A percentile compares a stretch with the other conserved stretches of the same genome.
Conservation (phyloP, 169 alveolate species). For the Eimeria maxima region DNA sequence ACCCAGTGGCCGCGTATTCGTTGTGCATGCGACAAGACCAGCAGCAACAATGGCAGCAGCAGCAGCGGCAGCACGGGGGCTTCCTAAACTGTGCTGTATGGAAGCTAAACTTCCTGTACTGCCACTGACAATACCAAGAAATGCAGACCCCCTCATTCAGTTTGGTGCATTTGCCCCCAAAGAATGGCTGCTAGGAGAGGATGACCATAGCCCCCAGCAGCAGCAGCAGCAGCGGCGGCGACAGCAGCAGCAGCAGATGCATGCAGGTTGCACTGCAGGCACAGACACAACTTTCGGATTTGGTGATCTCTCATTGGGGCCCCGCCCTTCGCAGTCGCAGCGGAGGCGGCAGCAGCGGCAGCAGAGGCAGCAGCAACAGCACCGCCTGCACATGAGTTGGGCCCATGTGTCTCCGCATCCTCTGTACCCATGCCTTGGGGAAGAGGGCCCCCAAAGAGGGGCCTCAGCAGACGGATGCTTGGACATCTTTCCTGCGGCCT, state of each 20-base stretch:
- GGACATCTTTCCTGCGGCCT: background rate
- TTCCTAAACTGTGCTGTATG: background rate
- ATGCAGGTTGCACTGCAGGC: background rate
- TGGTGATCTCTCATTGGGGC: background rate
- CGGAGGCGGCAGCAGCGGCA: conserved; percentile 73
- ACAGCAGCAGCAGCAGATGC: conserved; percentile 24
- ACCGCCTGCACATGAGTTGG: conserved; percentile 52
- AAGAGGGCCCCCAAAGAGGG: conserved; percentile 49
- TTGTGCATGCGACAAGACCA: background rate
- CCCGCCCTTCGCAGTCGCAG: conserved; percentile 65
- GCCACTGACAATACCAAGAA: background rate
- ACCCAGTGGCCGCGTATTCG: conserved; percentile 57
- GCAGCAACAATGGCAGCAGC: conserved; percentile 1
- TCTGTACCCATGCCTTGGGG: conserved; percentile 18
- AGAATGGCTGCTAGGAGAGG: conserved; percentile 67
- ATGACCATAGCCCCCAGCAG: conserved; percentile 2
- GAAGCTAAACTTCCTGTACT: conserved; percentile 36
- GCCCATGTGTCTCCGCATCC: conserved; percentile 47
- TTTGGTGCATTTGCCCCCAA: conserved; percentile 58
- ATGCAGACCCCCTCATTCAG: conserved; percentile 28
- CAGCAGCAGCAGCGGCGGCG: conserved; percentile 43
- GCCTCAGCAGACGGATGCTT: background rate
- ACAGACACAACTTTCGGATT: background rate
- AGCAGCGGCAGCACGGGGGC: background rate
- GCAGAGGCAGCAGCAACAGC: conserved; percentile 59